Evolutionary conservation across 73 alveolate genomes (phyloP).

Genomic region (Paramecium sonneborni): DNA sequence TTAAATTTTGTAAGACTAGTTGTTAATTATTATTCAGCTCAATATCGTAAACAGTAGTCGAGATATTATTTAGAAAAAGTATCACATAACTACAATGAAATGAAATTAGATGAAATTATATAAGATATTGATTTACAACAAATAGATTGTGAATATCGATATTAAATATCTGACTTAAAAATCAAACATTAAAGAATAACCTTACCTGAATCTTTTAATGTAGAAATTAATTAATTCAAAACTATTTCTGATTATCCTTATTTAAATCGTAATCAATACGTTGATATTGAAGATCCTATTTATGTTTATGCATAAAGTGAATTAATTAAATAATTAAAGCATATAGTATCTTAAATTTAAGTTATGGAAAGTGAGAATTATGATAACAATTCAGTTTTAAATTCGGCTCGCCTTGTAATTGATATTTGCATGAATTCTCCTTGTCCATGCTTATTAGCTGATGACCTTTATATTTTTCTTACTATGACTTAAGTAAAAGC

Average conservation of each 20-base stretch:
- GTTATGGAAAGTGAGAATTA: not conserved
- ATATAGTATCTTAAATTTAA: not conserved
- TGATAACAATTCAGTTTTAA: not conserved
- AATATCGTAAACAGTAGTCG: not conserved
- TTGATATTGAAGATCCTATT: not conserved
- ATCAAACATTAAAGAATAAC: not conserved
- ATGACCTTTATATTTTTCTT: not conserved
- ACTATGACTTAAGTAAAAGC: not conserved
- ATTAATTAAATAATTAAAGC: not conserved
- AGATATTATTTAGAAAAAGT: not conserved
- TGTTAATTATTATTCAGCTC: not conserved
- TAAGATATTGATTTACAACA: not conserved
- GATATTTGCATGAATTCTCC: slow-evolving; percentile 47
- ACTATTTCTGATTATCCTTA: not conserved
- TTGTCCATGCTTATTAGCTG: slow-evolving; percentile 4
- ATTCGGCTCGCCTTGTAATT: not conserved
- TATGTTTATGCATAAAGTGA: not conserved
- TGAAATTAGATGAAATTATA: not conserved
- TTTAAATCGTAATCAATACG: not conserved
- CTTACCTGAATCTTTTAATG: not conserved
- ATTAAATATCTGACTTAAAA: not conserved
- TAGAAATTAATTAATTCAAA: not conserved
- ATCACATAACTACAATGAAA: not conserved
- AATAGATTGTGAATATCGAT: not conserved
- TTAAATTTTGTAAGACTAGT: not conserved